These are phyloP conservation scores for Exophiala aquamarina DNA, from an alignment of 2,329 filamentous ascomycete genomes.

Conservation along the genomic window DNA sequence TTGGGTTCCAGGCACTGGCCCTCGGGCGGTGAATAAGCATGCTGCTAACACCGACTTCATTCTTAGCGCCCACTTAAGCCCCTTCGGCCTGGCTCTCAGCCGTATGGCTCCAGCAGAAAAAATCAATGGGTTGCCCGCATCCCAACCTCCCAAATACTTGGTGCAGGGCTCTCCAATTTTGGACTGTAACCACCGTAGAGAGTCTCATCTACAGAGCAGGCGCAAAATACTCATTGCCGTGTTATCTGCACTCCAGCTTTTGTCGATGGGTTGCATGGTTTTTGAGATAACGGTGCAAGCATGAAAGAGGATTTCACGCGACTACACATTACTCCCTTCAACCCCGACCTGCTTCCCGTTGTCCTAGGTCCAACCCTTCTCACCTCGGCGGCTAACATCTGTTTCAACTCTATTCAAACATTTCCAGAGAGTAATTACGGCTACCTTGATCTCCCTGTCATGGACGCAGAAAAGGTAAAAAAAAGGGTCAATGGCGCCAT, in stretches of 20 bases:
- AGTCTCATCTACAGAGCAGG: no score
- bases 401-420: constrained; percentile 81
- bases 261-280: constrained; percentile 5
- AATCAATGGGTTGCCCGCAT: no score
- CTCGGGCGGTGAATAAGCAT: no score
- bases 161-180: no score
- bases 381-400: constrained; percentile 71
- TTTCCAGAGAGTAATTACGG: constrained; percentile 91
- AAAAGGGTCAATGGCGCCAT: constrained; percentile 87
- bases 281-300: no score
- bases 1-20: no score
- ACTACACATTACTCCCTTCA: constrained; percentile 87
- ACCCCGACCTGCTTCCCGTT: constrained; percentile 66
- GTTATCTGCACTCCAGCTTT: background rate
- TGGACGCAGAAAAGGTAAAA: constrained; percentile 85
- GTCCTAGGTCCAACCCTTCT: constrained; percentile 69
- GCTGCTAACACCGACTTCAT: no score
- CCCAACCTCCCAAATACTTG: no score
- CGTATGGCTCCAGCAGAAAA: no score
- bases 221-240: background rate
- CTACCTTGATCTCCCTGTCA: constrained; percentile 76
- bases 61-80: no score
- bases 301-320: constrained; percentile 47
- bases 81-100: no score
- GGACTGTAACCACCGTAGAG: no score